Evolutionary conservation across 805 yeast genomes (phyloP).

Genomic region (Kazachstania taianensis): DNA sequence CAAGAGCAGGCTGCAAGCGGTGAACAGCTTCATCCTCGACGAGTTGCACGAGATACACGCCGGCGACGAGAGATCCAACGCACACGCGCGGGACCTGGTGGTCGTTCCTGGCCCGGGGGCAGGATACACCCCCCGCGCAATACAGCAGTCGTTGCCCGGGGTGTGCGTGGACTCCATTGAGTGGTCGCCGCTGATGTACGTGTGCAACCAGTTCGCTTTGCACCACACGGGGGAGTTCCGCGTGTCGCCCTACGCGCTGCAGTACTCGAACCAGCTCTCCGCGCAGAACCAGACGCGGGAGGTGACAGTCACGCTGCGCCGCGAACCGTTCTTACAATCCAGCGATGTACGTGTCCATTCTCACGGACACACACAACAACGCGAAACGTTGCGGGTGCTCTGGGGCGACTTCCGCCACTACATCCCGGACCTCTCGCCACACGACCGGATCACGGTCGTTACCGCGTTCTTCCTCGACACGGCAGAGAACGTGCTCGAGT

Average conservation of each 20-base stretch:
- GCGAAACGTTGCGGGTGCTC: slow-evolving; percentile 38
- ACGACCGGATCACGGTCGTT: slow-evolving; percentile 45
- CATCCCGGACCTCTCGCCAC: slow-evolving; percentile 19
- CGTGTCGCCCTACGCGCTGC: slow-evolving; percentile 48
- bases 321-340: too few relatives aligned
- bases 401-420: slow-evolving; percentile 60
- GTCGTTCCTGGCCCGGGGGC: slow-evolving; percentile 85
- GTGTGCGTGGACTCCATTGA: slow-evolving; percentile 64
- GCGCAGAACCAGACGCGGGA: slow-evolving; percentile 42
- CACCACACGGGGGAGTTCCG: slow-evolving; percentile 14
- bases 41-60: not conserved
- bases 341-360: too few relatives aligned
- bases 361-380: slow-evolving; percentile 27
- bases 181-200: slow-evolving; percentile 63
- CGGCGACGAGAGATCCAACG: slow-evolving; percentile 19
- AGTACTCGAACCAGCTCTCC: slow-evolving; percentile 54
- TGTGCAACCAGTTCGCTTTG: slow-evolving; percentile 54
- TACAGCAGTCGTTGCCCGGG: slow-evolving; percentile 32
- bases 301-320: slow-evolving; percentile 23
- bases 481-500: slow-evolving; percentile 74
- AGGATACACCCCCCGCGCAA: slow-evolving; percentile 64
- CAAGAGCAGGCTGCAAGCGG: not conserved
- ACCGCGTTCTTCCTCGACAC: slow-evolving; percentile 83
- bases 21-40: not conserved
- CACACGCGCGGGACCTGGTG: slow-evolving; percentile 42